Base-by-base conservation (phyloP, 106 monocot species). In the Dioscorea dumetorum region DNA sequence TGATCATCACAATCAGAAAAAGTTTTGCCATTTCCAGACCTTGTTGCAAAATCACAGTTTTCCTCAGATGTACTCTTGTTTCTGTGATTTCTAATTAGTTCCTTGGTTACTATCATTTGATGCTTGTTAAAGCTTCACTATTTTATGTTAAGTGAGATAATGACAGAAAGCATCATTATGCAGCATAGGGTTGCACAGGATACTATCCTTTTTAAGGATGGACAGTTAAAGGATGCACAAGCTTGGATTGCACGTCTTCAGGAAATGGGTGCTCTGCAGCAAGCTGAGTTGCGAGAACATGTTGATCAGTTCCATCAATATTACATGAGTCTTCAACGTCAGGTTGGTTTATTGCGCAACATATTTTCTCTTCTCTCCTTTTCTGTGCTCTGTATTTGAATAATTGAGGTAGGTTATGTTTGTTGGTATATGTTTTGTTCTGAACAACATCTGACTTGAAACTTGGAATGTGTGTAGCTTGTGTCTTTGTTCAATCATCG, bases 241-340 rank as follows among this genome's bases (percentile, higher is more conserved):
- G 67, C 86, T 62, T 99, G 92, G 92, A 75, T 92, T 63, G 33
- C 84, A 63, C 84, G 79, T 70, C 82, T 75, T 68, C 97, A 87
- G 69, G 93, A 93, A 77, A 76, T 90, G 82, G 91, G 91, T 76
- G 89, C 84, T 65, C 62, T 92, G 52, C 91, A 95, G 49, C 97
- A 99, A 85, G 80, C 84, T 67, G 88, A 92, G 70, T 48, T 99
- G 24, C 79, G 85, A 61, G 90, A 99, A 33, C 88, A 84, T 1
- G 83, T 76, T 56, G 97, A 99, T 57, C 97, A 99, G 49, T 99
- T 99, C 53, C 89, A 87, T 49, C 97, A 92, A 66, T 99, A 79
- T 77, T 99, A 82, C 76, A 60, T 82, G 64, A 76, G 68, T 64
- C 72, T 85, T 21, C 88, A 90, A 31, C 73, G 77, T 49, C 97